Percentiles rank a stretch among this genome's conserved stretches.
Evolutionary conservation across 495 filamentous ascomycete genomes (phyloP).

Genomic region (Parachaetomium inaequale): DNA sequence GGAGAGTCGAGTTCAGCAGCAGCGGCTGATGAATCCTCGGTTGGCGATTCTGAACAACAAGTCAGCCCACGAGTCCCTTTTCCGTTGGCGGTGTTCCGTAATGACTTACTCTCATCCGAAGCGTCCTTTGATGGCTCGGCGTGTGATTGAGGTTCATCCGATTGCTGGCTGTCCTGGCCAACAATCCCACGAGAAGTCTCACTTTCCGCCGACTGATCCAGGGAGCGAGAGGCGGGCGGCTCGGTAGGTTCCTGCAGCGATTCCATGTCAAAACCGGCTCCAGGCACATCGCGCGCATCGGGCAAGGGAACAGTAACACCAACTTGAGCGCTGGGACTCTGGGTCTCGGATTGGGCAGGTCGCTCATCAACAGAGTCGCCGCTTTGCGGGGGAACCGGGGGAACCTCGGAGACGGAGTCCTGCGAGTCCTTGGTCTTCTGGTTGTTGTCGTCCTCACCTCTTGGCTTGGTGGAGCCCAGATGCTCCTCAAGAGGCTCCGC

Average conservation of each 20-base stretch:
- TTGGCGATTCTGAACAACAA: not conserved
- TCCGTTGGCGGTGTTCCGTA: not conserved
- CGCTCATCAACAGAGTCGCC: conserved; percentile 13
- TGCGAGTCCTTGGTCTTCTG: conserved; percentile 17
- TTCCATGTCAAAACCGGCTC: conserved; percentile 18
- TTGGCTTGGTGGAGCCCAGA: conserved; percentile 14
- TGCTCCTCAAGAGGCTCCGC: conserved; percentile 30
- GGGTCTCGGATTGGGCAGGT: conserved; percentile 5
- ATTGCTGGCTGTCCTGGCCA: not conserved
- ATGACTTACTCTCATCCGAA: conserved; percentile 4
- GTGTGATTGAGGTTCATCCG: not conserved
- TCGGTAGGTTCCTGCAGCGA: conserved; percentile 18
- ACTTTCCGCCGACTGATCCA: conserved; percentile 1
- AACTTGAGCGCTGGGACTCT: conserved; percentile 17
- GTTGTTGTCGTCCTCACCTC: conserved; percentile 27
- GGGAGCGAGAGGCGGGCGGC: conserved; percentile 9
- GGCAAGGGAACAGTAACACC: conserved; percentile 18
- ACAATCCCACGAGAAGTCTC: not conserved
- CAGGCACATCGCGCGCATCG: conserved; percentile 16
- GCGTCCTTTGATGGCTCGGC: not conserved
- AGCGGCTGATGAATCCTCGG: conserved; percentile 1
- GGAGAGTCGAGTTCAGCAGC: conserved; percentile 1
- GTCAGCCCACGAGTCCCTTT: conserved; percentile 6
- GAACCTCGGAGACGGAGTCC: conserved; percentile 19
- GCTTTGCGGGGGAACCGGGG: conserved; percentile 11